Conservation (phyloP, 1,284 basidiomycete genomes). For the Ceraceosorus bombacis region DNA sequence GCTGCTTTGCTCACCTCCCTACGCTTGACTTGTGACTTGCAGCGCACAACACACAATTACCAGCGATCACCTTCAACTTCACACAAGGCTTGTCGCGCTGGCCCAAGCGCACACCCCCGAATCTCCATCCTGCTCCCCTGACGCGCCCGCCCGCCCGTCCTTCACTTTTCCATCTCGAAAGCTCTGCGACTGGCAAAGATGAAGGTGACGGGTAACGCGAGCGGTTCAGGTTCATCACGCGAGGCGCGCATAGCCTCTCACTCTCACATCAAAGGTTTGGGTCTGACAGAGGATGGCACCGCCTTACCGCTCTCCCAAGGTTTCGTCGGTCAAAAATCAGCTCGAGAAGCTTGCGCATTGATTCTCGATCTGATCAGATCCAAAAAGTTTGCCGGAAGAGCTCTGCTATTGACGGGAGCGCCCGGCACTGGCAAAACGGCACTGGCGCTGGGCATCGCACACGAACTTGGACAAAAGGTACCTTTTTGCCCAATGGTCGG, state of each 20-base stretch:
- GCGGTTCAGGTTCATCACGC: constrained; percentile 13
- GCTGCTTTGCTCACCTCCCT: too few relatives aligned
- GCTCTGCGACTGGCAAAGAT: too few relatives aligned
- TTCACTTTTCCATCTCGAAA: too few relatives aligned
- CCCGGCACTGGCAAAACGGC: constrained; percentile 95
- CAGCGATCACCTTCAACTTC: too few relatives aligned
- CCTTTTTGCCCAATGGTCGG: constrained; percentile 99
- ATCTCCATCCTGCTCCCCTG: too few relatives aligned
- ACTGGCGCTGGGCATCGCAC: constrained; percentile 82
- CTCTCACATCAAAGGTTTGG: constrained; percentile 92
- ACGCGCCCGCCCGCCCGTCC: too few relatives aligned
- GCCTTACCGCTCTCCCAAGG: constrained; percentile 68
- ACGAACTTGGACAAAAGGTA: constrained; percentile 87
- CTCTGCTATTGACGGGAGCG: constrained; percentile 75
- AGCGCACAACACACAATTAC: too few relatives aligned
- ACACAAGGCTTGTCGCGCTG: too few relatives aligned
- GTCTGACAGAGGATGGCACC: constrained; percentile 74
- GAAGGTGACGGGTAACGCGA: too few relatives aligned
- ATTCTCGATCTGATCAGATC: constrained; percentile 83
- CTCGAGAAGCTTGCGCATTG: constrained; percentile 88
- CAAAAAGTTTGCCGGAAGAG: constrained; percentile 83
- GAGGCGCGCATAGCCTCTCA: constrained; percentile 68
- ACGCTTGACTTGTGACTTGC: too few relatives aligned
- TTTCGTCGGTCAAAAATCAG: constrained; percentile 81
- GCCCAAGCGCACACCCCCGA: too few relatives aligned